Conservation (phyloP, 2,329 filamentous ascomycete species). For the Orbilia oligospora region DNA sequence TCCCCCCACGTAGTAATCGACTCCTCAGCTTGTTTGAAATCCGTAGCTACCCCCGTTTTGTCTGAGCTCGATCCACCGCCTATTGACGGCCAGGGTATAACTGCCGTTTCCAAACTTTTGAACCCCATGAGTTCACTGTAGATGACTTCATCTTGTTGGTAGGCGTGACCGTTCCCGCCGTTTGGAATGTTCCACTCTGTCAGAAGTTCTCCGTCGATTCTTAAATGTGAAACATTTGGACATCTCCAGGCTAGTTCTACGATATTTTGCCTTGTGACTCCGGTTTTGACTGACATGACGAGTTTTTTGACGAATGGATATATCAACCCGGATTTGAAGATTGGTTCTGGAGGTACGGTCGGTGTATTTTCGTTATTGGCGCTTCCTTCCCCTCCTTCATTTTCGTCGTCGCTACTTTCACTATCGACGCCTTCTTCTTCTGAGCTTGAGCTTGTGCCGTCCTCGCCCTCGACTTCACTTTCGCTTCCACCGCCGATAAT, state of each 20-base stretch:
- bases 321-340: constrained; percentile 11
- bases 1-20: constrained; percentile 12
- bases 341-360: neutral
- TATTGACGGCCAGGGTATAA: constrained; percentile 23
- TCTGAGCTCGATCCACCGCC: constrained; percentile 1
- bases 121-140: constrained; percentile 15
- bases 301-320: constrained; percentile 30
- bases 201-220: constrained; percentile 8
- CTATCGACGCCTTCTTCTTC: neutral
- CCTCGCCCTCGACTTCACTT: neutral
- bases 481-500: neutral
- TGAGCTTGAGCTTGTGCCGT: neutral
- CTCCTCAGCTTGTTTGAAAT: constrained; percentile 1
- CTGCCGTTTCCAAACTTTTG: constrained; percentile 4
- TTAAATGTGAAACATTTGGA: constrained; percentile 6
- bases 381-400: neutral
- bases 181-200: constrained; percentile 1
- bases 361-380: neutral
- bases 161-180: constrained; percentile 8
- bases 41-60: neutral
- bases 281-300: constrained; percentile 23
- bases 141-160: constrained; percentile 12
- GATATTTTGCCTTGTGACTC: constrained; percentile 15
- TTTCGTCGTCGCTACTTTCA: neutral
- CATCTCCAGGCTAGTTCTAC: constrained; percentile 1